A percentile compares a stretch with the other conserved stretches of the same genome.
Evolutionary conservation across 2,329 filamentous ascomycete genomes (phyloP).

Genomic region (Ophiostoma triangulosporum): DNA sequence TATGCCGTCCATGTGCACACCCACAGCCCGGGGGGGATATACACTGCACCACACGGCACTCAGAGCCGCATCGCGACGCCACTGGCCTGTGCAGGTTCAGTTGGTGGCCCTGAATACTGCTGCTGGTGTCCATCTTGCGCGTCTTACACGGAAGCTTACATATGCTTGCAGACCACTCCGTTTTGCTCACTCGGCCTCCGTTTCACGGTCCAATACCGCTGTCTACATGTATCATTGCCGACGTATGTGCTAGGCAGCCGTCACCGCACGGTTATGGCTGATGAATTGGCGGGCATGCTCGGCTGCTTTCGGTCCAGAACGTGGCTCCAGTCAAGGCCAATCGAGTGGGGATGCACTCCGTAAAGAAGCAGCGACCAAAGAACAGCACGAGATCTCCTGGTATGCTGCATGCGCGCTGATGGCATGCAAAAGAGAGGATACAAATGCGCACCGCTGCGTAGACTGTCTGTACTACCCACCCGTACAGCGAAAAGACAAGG

Average conservation of each 20-base stretch:
- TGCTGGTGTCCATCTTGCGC: neutral
- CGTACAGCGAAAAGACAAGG: neutral
- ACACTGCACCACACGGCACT: neutral
- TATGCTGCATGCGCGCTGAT: neutral
- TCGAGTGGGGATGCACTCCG: neutral
- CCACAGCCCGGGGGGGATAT: neutral
- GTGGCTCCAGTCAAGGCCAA: slow-evolving; percentile 9
- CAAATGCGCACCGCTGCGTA: too few species aligned
- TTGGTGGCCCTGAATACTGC: too few species aligned
- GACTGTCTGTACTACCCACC: neutral
- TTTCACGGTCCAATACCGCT: neutral
- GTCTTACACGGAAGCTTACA: neutral
- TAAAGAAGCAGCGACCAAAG: neutral
- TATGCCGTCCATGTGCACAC: neutral
- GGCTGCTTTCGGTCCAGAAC: neutral
- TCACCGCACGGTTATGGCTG: slow-evolving; percentile 3
- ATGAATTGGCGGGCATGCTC: slow-evolving; percentile 6
- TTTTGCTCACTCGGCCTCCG: neutral
- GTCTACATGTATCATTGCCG: too few species aligned
- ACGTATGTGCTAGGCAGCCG: too few species aligned
- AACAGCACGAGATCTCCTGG: neutral
- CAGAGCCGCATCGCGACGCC: neutral
- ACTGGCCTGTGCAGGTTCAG: neutral
- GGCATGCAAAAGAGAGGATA: neutral
- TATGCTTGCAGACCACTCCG: neutral